Base-by-base conservation (phyloP, 2,329 filamentous ascomycete genomes). In the Cladophialophora immunda region DNA sequence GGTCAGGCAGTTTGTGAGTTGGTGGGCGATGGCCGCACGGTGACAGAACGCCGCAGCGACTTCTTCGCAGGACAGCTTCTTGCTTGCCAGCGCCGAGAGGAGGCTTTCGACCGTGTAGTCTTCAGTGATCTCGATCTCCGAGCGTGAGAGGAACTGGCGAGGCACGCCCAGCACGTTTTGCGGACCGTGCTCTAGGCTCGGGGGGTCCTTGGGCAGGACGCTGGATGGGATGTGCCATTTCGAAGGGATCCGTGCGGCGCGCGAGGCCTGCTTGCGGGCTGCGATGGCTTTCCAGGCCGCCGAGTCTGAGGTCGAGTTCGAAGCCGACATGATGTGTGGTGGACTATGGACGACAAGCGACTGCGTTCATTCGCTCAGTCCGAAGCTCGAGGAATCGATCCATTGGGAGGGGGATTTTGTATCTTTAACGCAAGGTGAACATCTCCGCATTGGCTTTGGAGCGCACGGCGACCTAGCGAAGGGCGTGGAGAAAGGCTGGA, bases 1-100 rank as follows among this genome's bases (percentile, higher is more conserved):
- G 0, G 78, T 81, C 22, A 80, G 66, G 63, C 78, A 80, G 5
- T 76, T 76, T 7, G 71, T 74, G 36, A 74, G 52, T 56, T 77
- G 72, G 0, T 76, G 76, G 2, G 74, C 74, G 17, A 77, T 68
- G 22, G 74, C 75, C 1, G 76, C 75, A 1, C 74, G 71, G 53
- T 86, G 87, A 75, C 83, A 85, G 72, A 86, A 90, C 0, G 86
- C 87, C 15, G 75, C 78, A 0, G 81, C 78, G 1, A 88, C 85
- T 17, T 85, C 80, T 0, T 79, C 75, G 0, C 80, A 77, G 8
- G 75, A 80, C 54, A 81, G 72, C 19, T 72, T 74, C 2, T 77
- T 75, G 0, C 68, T 63, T 1, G 73, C 67, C 13, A 84, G 78
- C 13, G 77, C 75, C 1, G 63, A 60, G 5, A 82, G 68, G 4